Conservation (phyloP, 2,329 filamentous ascomycete genomes). For the Rhexocercosporidium sp. region DNA sequence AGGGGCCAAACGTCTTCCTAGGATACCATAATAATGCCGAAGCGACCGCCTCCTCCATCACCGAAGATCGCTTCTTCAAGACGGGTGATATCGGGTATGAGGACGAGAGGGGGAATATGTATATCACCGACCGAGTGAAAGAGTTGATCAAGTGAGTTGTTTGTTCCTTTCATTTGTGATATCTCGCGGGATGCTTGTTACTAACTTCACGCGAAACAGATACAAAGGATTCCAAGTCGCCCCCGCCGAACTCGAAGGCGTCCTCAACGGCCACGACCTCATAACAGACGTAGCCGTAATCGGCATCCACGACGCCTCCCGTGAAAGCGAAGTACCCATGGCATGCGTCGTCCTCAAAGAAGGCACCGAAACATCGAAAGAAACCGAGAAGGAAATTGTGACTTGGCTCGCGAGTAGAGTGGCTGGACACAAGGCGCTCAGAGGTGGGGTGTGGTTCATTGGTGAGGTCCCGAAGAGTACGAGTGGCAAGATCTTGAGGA, state of each 20-base stretch:
- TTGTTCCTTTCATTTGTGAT: not conserved
- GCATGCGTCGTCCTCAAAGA: slow-evolving; percentile 61
- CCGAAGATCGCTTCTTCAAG: slow-evolving; percentile 75
- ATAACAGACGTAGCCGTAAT: slow-evolving; percentile 65
- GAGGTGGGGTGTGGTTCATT: slow-evolving; percentile 70
- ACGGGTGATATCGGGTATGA: slow-evolving; percentile 85
- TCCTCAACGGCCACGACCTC: slow-evolving; percentile 49
- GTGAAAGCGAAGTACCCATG: slow-evolving; percentile 71
- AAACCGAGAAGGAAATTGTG: slow-evolving; percentile 59
- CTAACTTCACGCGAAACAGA: not conserved
- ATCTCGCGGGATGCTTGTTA: not conserved
- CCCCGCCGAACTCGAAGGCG: slow-evolving; percentile 65
- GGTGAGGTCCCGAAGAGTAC: slow-evolving; percentile 73
- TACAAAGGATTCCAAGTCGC: slow-evolving; percentile 71
- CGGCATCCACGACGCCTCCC: slow-evolving; percentile 63
- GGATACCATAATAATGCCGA: slow-evolving; percentile 64
- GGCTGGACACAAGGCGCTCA: slow-evolving; percentile 68
- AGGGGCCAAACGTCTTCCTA: slow-evolving; percentile 65
- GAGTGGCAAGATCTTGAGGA: slow-evolving; percentile 56
- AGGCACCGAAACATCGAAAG: not conserved
- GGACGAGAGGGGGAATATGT: slow-evolving; percentile 78
- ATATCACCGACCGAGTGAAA: slow-evolving; percentile 84
- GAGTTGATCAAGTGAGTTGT: slow-evolving; percentile 55
- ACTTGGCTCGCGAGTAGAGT: slow-evolving; percentile 63
- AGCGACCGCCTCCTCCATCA: slow-evolving; percentile 71